These are phyloP conservation scores for Grammothele lineata DNA, from an alignment of 768 basidiomycete genomes.

Conservation along the genomic window DNA sequence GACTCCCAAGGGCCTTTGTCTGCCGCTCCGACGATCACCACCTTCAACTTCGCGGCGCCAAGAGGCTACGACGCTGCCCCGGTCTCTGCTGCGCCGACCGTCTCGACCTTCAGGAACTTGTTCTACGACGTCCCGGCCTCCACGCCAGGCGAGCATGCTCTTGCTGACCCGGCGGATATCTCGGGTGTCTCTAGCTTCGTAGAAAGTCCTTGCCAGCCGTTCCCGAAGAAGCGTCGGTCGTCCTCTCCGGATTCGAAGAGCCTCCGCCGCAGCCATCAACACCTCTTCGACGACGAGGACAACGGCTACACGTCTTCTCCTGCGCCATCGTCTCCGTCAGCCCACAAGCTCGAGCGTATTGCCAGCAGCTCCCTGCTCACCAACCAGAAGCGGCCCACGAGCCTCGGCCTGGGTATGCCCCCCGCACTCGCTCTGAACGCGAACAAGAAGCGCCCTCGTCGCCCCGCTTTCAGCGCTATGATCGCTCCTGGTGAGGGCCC, in stretches of 20 bases:
- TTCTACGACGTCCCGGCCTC: conserved; percentile 60
- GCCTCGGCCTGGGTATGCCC: conserved; percentile 53
- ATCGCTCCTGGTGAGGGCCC: conserved; percentile 41
- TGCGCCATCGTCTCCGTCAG: conserved; percentile 46
- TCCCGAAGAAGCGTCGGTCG: conserved; percentile 30
- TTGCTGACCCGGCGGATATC: conserved; percentile 7
- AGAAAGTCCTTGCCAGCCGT: conserved; percentile 39
- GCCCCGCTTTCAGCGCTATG: conserved; percentile 65
- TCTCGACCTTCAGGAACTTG: conserved; percentile 51
- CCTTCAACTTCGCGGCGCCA: conserved; percentile 19
- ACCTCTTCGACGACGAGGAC: conserved; percentile 22
- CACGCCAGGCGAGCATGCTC: conserved; percentile 20
- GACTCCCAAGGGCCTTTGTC: conserved; percentile 26
- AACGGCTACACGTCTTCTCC: conserved; percentile 42
- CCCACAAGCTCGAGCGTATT: conserved; percentile 43
- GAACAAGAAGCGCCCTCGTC: conserved; percentile 54
- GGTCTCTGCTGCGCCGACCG: conserved; percentile 47
- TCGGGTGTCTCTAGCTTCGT: conserved; percentile 22
- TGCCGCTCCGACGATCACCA: conserved; percentile 20
- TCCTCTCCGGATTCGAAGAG: conserved; percentile 22
- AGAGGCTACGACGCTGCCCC: conserved; percentile 9
- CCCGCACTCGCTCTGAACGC: conserved; percentile 32
- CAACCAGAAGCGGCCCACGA: conserved; percentile 46
- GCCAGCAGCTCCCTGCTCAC: conserved; percentile 29
- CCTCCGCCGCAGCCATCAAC: conserved; percentile 9